Base-by-base conservation (phyloP, 1,139 yeast genomes). In the Blastobotrys apis region DNA sequence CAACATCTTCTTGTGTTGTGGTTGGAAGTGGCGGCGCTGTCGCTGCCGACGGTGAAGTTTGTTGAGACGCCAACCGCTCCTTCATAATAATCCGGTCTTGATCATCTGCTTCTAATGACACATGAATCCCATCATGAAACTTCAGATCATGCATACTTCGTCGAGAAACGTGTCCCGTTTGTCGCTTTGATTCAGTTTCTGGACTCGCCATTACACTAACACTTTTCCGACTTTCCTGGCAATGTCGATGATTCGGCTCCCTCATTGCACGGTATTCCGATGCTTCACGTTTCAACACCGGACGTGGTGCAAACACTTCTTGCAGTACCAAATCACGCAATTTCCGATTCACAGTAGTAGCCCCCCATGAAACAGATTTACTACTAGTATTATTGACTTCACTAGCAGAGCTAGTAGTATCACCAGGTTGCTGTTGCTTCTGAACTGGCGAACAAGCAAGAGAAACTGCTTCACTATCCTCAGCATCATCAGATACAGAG, bases 291-390 rank as follows among this genome's bases (percentile, higher is more conserved):
- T 21, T 23, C 17, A 40, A 15, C 3, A 36, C 43, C 9, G 57
- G 52, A 4, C 60, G 49, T 3, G 82, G 81, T 0, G 83, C 81
- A 65, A 83, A 82, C 1, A 81, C 90, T 57, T 83, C 92, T 38
- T 77, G 74, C 25, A 83, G 60, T 0, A 83, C 84, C 42, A 78
- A 65, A 52, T 82, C 88, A 51, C 82, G 81, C 20, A 83, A 64
- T 53, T 78, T 75, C 17, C 78, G 71, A 58, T 83, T 83, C 9
- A 82, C 78, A 1, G 75, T 74, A 1, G 92, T 82, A 2, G 84
- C 73, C 0, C 86, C 86, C 52, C 77, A 66, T 6, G 9, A 6
- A 6, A 23, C 26, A 6, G 10, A 6, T 10, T 23, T 23, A 20
- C 37, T 17, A 33, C 13, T 33, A 12, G 15, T 23, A 16, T 36